These are phyloP conservation scores for Colletotrichum spaethianum DNA, from an alignment of 2,329 filamentous ascomycete genomes.

Conservation along the genomic window DNA sequence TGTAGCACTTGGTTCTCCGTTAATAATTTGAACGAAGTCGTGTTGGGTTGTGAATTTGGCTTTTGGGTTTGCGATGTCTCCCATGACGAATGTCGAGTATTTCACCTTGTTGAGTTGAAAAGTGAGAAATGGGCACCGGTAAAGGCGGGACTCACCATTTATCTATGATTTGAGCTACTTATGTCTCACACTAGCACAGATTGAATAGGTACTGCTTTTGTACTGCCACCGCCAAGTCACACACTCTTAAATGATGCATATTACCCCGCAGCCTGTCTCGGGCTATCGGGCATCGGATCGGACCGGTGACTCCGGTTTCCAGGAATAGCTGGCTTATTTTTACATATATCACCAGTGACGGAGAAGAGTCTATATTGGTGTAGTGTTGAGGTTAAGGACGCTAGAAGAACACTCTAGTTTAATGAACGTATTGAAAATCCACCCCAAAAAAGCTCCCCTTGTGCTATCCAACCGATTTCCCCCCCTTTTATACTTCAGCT, in stretches of 20 bases:
- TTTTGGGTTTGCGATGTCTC: too few relatives aligned
- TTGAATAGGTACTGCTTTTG: not conserved
- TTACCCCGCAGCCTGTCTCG: not conserved
- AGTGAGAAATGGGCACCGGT: too few relatives aligned
- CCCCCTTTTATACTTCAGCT: too few relatives aligned
- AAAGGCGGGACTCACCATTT: not conserved
- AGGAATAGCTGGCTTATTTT: not conserved
- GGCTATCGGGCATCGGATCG: not conserved
- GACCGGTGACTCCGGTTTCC: not conserved
- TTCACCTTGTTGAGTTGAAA: too few relatives aligned
- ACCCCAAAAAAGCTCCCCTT: not conserved
- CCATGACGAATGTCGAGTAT: not conserved
- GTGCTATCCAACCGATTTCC: not conserved
- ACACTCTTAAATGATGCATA: not conserved
- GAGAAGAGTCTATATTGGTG: not conserved
- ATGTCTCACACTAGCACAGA: not conserved
- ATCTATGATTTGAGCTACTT: not conserved
- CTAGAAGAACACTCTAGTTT: not conserved
- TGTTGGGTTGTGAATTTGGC: not conserved
- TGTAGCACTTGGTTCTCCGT: slow-evolving; percentile 61
- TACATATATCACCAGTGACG: not conserved
- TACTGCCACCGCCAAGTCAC: not conserved
- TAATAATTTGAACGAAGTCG: slow-evolving; percentile 52
- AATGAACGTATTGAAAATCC: not conserved
- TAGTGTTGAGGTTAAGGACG: not conserved